Evolutionary conservation across 2,329 filamentous ascomycete genomes (phyloP), one percentile per base, ranked within the genome.

Genomic region (Trichoderma sp.): DNA sequence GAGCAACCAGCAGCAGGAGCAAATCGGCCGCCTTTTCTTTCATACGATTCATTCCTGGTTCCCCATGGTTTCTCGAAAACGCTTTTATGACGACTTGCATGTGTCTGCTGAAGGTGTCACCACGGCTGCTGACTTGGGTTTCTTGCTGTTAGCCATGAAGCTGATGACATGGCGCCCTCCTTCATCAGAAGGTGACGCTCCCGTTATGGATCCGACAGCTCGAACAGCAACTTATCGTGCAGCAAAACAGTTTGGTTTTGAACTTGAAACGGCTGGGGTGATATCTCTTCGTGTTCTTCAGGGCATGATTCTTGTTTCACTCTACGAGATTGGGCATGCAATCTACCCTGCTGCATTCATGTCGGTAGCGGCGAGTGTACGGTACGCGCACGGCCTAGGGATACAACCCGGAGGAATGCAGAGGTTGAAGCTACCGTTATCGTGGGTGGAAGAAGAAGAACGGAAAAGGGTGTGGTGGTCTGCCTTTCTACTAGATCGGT

Each of bases 341-440:
- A 68, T 68, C 15, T 68, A 68, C 32, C 65, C 65, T 9, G 65
- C 65, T 6, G 65, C 65, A 6, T 68, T 68, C 53, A 68, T 68
- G 65, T 68, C 65, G 8, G 36, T 68, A 23, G 65, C 65, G 12
- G 34, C 65, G 13, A 58, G 65, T 43, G 50, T 68, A 17, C 53
- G 65, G 20, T 68, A 68, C 15, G 65, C 50, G 3, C 65, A 58
- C 12, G 65, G 50, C 2, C 2, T 68, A 12, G 65, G 65, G 32
- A 68, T 68, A 47, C 65, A 68, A 23, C 65, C 65, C 7, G 65
- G 65, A 7, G 65, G 65, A 2, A 7, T 59, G 11, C 53, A 68
- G 17, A 43, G 65, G 36, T 36, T 68, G 26, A 68, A 58, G 2
- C 23, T 68, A 12, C 53, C 65, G 6, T n/a, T 68, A 15, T 47